Conservation (phyloP, 2,329 filamentous ascomycete genomes). For the Alternaria brassicae region DNA sequence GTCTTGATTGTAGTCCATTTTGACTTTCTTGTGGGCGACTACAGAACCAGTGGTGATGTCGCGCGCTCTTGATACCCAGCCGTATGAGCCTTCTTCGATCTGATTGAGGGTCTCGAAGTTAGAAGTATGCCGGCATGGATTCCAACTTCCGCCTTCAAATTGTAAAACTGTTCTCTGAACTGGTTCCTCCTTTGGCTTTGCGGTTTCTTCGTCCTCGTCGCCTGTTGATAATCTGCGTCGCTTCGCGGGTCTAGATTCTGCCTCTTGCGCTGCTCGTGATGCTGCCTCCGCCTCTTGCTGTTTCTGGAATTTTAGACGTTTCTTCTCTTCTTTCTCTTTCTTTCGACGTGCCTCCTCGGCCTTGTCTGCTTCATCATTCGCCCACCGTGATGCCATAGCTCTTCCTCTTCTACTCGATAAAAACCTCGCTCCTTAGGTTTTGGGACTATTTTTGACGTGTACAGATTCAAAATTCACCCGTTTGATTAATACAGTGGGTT, state of each 20-base stretch:
- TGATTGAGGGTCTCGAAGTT: constrained; percentile 93
- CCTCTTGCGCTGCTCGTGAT: constrained; percentile 35
- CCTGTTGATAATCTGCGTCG: constrained; percentile 64
- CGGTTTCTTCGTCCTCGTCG: constrained; percentile 42
- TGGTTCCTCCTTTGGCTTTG: constrained; percentile 30
- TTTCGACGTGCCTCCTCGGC: constrained; percentile 75
- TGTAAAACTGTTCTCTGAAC: constrained; percentile 68
- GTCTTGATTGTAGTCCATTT: constrained; percentile 77
- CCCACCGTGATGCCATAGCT: constrained; percentile 80
- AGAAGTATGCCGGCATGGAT: constrained; percentile 77
- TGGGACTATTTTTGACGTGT: neutral
- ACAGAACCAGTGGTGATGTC: constrained; percentile 77
- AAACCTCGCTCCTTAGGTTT: neutral
- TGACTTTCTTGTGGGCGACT: constrained; percentile 92
- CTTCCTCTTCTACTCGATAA: neutral
- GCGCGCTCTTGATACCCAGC: constrained; percentile 86
- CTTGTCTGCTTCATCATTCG: constrained; percentile 80
- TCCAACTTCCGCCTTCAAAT: constrained; percentile 73
- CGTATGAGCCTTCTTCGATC: constrained; percentile 97
- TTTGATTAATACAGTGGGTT: neutral
- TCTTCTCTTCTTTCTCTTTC: constrained; percentile 88
- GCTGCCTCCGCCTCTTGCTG: constrained; percentile 70
- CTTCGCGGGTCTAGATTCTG: constrained; percentile 60
- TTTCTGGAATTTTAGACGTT: constrained; percentile 81
- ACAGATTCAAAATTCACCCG: neutral